Evolutionary conservation across 2,329 filamentous ascomycete genomes (phyloP), one percentile per base, ranked within the genome.

Genomic region (Botrytis fabae): DNA sequence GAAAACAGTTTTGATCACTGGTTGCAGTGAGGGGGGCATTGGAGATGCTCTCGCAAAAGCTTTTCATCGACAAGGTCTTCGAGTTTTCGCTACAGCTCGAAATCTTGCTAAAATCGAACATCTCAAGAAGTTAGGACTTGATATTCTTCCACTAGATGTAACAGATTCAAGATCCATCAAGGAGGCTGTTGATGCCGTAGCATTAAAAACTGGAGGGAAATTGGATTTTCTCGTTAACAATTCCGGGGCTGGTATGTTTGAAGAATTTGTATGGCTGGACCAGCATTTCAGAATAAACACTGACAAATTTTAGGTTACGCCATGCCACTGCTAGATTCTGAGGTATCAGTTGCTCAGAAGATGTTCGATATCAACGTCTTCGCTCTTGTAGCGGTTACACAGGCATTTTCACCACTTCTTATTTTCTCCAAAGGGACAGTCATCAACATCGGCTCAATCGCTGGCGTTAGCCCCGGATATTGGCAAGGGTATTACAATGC

Each of bases 161-260:
- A 82, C 80, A 5, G 79, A 81, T 46, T 51, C 77, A 9, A 75
- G 76, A 1, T 84, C 82, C 1, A 82, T 86, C 73, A 72, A 75
- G 42, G 6, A 48, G 40, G 80, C 81, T 4, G 80, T 82, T 48
- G 77, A 78, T 9, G 73, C 78, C 20, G 79, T 85, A 38, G 73
- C 77, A 8, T 71, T 71, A 16, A 75, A 79, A 14, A 82, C 82
- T 0, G 82, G 80, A 38, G 82, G 82, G 22, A 81, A 74, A 25
- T 79, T 85, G 20, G 82, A 85, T 73, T 81, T 77, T 32, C 79
- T 85, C 3, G 78, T 85, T 64, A 86, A 86, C 75, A 86, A 85
- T 76, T 82, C 84, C 10, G 84, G 83, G 22, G 75, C 78, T 59
- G 80, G 35, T 77, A 72, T 32, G 74, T 75, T 40, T 32, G 25